Conservation (phyloP, 2,329 filamentous ascomycete species). For the Diaporthe australafricana region DNA sequence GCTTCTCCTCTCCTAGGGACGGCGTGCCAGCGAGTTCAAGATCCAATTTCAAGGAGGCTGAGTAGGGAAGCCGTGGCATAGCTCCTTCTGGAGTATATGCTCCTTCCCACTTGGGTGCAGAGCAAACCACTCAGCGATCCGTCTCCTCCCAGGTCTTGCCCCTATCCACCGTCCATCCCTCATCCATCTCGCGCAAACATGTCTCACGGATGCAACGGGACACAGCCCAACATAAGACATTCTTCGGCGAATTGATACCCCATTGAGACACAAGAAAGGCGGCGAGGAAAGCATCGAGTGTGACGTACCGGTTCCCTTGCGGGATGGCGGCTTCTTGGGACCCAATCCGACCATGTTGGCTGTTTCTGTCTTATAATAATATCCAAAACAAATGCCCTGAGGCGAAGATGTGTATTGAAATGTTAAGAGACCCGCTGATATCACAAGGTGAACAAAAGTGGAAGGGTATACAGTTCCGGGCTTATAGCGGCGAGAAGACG, state of each 20-base stretch:
- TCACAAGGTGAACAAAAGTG: not conserved
- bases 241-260: not conserved
- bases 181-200: not conserved
- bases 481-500: conserved; percentile 11
- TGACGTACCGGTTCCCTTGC: conserved; percentile 55
- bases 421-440: not conserved
- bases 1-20: not conserved
- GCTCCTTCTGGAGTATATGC: not conserved
- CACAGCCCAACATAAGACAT: not conserved
- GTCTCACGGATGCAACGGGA: not conserved
- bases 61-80: not conserved
- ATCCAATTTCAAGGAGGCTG: not conserved
- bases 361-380: not conserved
- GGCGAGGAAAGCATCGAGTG: not conserved
- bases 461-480: not conserved
- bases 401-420: not conserved
- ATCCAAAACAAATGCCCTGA: not conserved
- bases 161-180: no score
- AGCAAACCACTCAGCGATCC: not conserved
- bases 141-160: not conserved
- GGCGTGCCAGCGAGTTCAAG: not conserved
- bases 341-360: conserved; percentile 71
- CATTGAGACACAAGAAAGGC: conserved; percentile 8
- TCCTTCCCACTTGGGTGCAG: conserved; percentile 26
- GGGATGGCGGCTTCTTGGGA: conserved; percentile 73